These are phyloP conservation scores for Kuraishia hungarica DNA, from an alignment of 805 yeast genomes.

Conservation along the genomic window DNA sequence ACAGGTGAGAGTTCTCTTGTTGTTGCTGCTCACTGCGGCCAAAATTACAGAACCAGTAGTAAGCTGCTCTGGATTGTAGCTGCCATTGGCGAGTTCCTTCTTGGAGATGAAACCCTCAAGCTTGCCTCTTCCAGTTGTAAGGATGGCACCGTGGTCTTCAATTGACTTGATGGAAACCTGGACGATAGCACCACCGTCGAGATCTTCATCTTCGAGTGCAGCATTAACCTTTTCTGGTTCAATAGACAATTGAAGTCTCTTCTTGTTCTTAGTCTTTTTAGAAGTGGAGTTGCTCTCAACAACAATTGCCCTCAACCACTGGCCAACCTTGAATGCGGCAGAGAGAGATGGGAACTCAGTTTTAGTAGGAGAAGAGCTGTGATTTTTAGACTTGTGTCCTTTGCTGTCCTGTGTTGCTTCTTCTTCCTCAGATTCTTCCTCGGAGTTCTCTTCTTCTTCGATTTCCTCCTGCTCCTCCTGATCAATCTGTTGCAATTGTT, in stretches of 20 bases:
- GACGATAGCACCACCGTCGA: conserved; percentile 49
- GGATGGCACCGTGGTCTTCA: conserved; percentile 87
- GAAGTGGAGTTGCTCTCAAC: conserved; percentile 33
- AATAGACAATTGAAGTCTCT: conserved; percentile 59
- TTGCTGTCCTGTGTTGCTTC: conserved; percentile 9
- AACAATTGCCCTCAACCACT: conserved; percentile 82
- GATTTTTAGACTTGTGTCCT: conserved; percentile 7
- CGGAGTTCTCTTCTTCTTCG: conserved; percentile 22
- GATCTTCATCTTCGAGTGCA: conserved; percentile 53
- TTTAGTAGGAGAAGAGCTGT: conserved; percentile 7
- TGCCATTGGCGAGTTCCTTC: conserved; percentile 45
- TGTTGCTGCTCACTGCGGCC: conserved; percentile 39
- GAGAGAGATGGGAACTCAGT: conserved; percentile 49
- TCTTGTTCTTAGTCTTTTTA: conserved; percentile 32
- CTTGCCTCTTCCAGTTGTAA: conserved; percentile 57
- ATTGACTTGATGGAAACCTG: conserved; percentile 74
- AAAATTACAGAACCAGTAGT: conserved; percentile 64
- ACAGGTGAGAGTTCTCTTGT: conserved; percentile 51
- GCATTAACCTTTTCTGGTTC: conserved; percentile 71
- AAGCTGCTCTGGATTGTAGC: conserved; percentile 26
- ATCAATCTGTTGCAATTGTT: conserved; percentile 47
- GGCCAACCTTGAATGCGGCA: conserved; percentile 58
- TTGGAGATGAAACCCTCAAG: conserved; percentile 67
- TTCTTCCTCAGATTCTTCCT: conserved; percentile 19
- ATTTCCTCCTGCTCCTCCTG: conserved; percentile 34